Evolutionary conservation across 371 early-diverging fungal genomes (phyloP), one percentile per base, ranked within the genome.

Genomic region (Apophysomyces elegans): DNA sequence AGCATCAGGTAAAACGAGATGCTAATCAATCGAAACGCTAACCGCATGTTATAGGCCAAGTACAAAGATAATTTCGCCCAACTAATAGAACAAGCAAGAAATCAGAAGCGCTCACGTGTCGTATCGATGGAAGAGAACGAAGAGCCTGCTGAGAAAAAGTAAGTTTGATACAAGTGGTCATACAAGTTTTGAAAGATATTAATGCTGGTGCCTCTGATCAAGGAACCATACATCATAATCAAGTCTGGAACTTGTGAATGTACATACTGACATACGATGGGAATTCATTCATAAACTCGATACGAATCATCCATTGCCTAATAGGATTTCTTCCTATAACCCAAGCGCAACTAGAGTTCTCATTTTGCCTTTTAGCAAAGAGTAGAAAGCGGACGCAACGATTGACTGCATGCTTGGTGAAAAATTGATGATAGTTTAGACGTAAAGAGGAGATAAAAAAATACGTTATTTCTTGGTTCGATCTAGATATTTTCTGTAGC

Each of bases 21-120:
- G 21, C 7, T 18, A 5, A 21, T 9, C 8, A 4, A 21, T 7
- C 4, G 4, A 21, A 21, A 18, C 21, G n/a, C 54, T 50, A 9
- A 50, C 4, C 21, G 9, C 0, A 50, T 7, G 9, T 21, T 9
- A 9, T 21, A 50, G 18, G 26, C 44, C 11, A 59, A 38, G 54
- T 71, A 71, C 21, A 61, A 63, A 38, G 64, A 71, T 61, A 54
- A 66, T 16, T 71, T 56, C 37, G 46, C 47, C 0, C 36, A 26
- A 16, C 21, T 71, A 36, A 66, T 71, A 16, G 71, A 59, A 21
- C 37, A 64, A 36, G 44, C 64, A 18, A 57, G 59, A 37, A 13
- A 39, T 14, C 54, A 43, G 43, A 36, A 37, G 21, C 54, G 54
- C 21, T 21, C 54, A 21, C 54, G 16, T 8, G 21, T 18, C 32